Base-by-base conservation (phyloP, 2,329 filamentous ascomycete species). In the Apiospora hydei region DNA sequence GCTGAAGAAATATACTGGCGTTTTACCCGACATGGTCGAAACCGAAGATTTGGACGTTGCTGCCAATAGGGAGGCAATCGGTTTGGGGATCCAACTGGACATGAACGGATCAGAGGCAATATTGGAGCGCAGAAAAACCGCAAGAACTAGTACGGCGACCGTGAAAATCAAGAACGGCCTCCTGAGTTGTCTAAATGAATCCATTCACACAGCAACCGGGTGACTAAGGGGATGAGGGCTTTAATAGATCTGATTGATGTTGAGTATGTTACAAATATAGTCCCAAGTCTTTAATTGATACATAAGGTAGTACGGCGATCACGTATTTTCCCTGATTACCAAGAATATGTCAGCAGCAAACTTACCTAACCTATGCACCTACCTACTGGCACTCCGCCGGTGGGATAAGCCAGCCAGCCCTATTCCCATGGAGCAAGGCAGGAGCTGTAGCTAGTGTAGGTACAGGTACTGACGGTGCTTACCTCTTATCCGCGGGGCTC, bases 1-100 rank as follows among this genome's bases (percentile, higher is more conserved):
- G 72, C 84, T 86, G 72, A 87, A 83, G 77, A 87, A 87, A 74
- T 87, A 87, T 8, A 86, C 84, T 0, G 86, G 86, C 10, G 83
- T 70, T 72, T 77, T 82, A 5, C 72, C 69, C 66, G 75, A 21
- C 78, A 79, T 82, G 43, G 72, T 72, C 41, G 66, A 72, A n/a
- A 71, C 71, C 8, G 70, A 67, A 14, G 51, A 43, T 10, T 46
- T 46, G n/a, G 30, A 24, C 6, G 57, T 64, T n/a, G 57, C 41
- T 14, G 10, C 34, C 18, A 76, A 24, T 11, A 77, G 61, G 10
- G 74, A 73, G 30, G 75, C 57, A 51, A 74, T 18, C 3, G 76
- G 61, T 41, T 71, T 71, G 30, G 72, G 75, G 7, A 73, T 69
- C 26, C 74, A 78, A 69, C 73, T 69, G 24, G 77, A 75, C 70